These are phyloP conservation scores for Rhizoclosmatium sp. DNA, from an alignment of 192 early-diverging fungal species.

Conservation along the genomic window DNA sequence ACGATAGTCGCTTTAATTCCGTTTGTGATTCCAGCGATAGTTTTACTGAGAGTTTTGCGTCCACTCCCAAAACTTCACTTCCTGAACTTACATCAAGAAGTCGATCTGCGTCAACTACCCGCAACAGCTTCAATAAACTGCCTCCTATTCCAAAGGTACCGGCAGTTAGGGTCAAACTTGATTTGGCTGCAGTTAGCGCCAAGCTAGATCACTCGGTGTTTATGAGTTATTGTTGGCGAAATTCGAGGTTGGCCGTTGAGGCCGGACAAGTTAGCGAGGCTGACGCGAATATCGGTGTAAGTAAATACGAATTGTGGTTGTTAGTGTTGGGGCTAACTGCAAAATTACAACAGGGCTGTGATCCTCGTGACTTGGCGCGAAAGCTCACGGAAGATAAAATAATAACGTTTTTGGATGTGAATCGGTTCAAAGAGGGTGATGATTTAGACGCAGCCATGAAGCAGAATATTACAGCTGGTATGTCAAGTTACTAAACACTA, in stretches of 20 bases:
- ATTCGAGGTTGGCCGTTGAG: not conserved
- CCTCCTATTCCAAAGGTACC: not conserved
- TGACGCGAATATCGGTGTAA: not conserved
- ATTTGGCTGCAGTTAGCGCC: not conserved
- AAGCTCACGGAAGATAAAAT: not conserved
- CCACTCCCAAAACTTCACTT: not conserved
- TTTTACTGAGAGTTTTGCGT: too few species aligned
- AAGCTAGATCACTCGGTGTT: not conserved
- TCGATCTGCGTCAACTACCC: not conserved
- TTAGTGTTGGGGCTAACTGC: not conserved
- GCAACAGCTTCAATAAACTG: not conserved
- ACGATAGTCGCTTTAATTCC: too few species aligned
- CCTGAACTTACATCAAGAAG: not conserved
- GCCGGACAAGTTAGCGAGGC: not conserved
- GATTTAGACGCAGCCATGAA: not conserved
- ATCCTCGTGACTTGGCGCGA: not conserved
- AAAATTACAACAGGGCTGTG: not conserved
- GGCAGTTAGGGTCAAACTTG: not conserved
- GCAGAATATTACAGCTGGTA: not conserved
- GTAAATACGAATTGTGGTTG: not conserved
- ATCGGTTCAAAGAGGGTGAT: not conserved
- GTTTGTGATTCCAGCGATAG: too few species aligned
- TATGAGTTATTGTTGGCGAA: not conserved
- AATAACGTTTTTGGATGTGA: not conserved
- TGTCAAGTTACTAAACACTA: not conserved